phyloP scores from a whole-genome alignment of 176 grass and related monocot genomes.

The Carex littledalei region DNA sequence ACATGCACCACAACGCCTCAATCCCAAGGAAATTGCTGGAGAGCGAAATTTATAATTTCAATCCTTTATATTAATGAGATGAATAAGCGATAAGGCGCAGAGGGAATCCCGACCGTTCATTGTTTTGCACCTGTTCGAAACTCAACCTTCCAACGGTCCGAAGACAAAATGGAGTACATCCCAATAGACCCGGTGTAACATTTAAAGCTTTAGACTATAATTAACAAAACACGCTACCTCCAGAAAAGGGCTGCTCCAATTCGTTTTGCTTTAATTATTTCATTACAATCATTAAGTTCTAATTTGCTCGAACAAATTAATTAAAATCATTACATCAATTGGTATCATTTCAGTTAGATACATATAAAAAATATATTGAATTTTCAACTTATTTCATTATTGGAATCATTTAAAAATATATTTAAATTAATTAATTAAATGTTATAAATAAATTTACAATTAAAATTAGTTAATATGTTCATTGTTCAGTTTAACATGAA shows the following conservation, averaged over 20 bases:
- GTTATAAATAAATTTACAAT: neutral
- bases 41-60: neutral
- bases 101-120: constrained; percentile 10
- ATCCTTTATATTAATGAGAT: neutral
- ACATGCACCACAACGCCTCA: constrained; percentile 1
- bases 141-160: constrained; percentile 1
- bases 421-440: neutral
- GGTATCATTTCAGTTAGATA: neutral
- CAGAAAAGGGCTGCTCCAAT: neutral
- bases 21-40: neutral
- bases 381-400: neutral
- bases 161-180: neutral
- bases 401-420: too few relatives aligned
- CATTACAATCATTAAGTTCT: neutral
- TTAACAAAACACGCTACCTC: neutral
- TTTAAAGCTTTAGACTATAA: neutral
- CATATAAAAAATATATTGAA: neutral
- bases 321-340: neutral
- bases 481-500: neutral
- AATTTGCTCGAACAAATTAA: neutral
- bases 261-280: neutral
- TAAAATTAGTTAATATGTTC: neutral
- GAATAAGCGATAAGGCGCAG: neutral
- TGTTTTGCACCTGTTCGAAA: constrained; percentile 6
- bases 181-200: neutral